Percentiles rank a stretch among this genome's conserved stretches.
Conservation (phyloP, 176 grass and related monocot species). For the Canna indica region DNA sequence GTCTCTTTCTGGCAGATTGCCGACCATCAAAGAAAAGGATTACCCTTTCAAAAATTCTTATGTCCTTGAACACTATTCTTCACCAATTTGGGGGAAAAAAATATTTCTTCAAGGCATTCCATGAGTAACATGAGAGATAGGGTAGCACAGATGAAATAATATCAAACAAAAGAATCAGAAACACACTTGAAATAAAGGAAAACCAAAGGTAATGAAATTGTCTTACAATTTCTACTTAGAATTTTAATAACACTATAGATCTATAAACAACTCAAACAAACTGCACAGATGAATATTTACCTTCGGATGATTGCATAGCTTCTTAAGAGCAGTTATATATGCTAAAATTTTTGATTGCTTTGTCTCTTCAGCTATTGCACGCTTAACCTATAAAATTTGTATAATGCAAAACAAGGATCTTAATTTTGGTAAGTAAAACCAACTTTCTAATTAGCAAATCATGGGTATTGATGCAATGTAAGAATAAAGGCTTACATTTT, state of each 20-base stretch:
- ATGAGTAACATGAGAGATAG: background rate
- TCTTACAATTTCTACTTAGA: background rate
- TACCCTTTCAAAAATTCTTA: too few relatives aligned
- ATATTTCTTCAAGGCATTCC: background rate
- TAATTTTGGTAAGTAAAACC: background rate
- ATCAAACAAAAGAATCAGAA: background rate
- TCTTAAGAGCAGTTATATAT: constrained; percentile 96
- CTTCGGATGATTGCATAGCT: constrained; percentile 99
- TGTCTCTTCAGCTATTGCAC: constrained; percentile 61
- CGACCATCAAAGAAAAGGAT: background rate
- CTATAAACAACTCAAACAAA: background rate
- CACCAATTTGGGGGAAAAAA: background rate
- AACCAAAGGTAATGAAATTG: background rate
- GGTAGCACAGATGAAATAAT: background rate
- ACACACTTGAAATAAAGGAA: background rate
- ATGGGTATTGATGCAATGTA: background rate
- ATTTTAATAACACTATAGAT: background rate
- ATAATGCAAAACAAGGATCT: constrained; percentile 16
- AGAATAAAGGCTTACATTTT: constrained; percentile 58
- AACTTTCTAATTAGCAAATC: background rate
- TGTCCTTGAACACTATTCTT: too few relatives aligned
- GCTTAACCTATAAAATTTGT: constrained; percentile 55
- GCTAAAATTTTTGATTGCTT: constrained; percentile 88
- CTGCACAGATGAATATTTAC: constrained; percentile 26
- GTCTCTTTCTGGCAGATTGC: background rate